Evolutionary conservation across 345 rosid species (phyloP).

Genomic region (Alliaria petiolata): DNA sequence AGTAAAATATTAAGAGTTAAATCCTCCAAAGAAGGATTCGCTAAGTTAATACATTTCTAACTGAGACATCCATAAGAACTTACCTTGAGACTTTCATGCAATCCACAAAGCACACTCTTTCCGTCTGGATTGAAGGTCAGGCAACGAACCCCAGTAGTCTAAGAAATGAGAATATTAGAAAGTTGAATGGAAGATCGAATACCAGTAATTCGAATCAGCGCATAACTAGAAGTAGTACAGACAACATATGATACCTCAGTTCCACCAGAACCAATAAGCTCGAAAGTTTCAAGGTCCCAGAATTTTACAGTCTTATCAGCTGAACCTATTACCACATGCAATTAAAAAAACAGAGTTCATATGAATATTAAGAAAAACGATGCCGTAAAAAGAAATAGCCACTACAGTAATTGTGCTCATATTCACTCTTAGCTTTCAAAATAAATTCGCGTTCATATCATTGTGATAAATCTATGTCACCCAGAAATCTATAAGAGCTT

Average conservation of each 20-base stretch:
- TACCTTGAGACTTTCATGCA: conserved; percentile 93
- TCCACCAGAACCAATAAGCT: conserved; percentile 88
- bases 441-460: no score
- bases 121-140: conserved; percentile 94
- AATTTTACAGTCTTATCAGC: conserved; percentile 97
- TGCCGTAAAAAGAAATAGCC: neutral
- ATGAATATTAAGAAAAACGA: neutral
- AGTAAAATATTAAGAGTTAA: neutral
- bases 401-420: conserved; percentile 6
- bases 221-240: neutral
- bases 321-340: conserved; percentile 56
- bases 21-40: neutral
- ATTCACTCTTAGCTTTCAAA: no score
- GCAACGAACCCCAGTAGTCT: conserved; percentile 94
- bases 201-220: neutral
- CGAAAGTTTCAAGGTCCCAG: conserved; percentile 99
- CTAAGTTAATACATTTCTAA: neutral
- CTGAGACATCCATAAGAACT: conserved; percentile 10
- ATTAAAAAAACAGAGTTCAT: neutral
- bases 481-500: neutral
- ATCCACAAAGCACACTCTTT: conserved; percentile 89
- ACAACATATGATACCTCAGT: conserved; percentile 67
- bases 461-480: conserved; percentile 1
- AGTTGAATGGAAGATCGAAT: neutral
- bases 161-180: conserved; percentile 14